phyloP scores from a whole-genome alignment of 1,284 basidiomycete species.

The Mycena sp. region DNA sequence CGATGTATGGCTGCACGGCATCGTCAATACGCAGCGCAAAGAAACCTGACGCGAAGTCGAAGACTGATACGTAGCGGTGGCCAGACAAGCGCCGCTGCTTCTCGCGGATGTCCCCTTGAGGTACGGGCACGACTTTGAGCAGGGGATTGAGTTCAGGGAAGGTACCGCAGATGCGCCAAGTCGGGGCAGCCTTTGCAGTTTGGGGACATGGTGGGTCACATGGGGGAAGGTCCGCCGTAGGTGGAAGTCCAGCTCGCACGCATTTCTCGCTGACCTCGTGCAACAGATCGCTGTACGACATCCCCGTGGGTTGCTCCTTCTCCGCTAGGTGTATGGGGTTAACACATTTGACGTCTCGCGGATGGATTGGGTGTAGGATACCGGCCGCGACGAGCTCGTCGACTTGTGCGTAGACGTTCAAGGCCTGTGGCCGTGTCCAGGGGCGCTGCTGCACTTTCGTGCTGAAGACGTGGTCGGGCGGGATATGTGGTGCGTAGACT shows the following conservation, averaged over 20 bases:
- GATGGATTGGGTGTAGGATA: neutral
- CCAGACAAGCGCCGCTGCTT: neutral
- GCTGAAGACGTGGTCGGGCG: too few relatives aligned
- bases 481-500: too few relatives aligned
- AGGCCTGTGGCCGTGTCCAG: neutral
- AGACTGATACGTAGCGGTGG: neutral
- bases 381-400: neutral
- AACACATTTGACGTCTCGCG: neutral
- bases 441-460: too few relatives aligned
- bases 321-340: neutral
- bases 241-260: too few relatives aligned
- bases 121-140: neutral
- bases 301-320: neutral
- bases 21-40: neutral
- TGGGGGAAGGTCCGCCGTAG: neutral
- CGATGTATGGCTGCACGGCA: neutral
- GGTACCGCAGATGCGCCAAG: neutral
- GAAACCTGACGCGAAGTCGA: neutral
- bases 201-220: neutral
- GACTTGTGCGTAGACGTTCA: neutral
- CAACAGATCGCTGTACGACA: neutral
- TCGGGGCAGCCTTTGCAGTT: neutral
- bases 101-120: neutral
- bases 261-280: neutral
- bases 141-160: neutral